Evolutionary conservation across 2,329 filamentous ascomycete genomes (phyloP), one percentile per base, ranked within the genome.

Genomic region (Aspergillus alliaceus): DNA sequence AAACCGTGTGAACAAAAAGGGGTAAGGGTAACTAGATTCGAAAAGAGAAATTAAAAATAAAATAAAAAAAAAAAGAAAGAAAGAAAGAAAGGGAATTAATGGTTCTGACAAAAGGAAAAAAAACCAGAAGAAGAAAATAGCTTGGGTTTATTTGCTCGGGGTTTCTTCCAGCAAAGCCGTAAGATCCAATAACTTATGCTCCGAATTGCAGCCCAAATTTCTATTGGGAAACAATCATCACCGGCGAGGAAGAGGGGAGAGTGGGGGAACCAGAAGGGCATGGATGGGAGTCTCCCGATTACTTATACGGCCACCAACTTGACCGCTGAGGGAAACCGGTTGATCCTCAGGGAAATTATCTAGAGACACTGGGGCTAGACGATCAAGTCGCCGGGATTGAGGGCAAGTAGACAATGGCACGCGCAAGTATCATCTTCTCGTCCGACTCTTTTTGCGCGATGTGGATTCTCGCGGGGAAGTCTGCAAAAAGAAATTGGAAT

Each of bases 161-260:
- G 18, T 48, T 32, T 18, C 44, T 32, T 22, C 44, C 20, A 32
- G 44, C 8, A 29, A 22, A 22, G 18, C 25, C 18, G 27, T 14
- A 22, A 53, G 27, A 34, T 47, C 51, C 40, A 53, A 53, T 53
- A 34, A 27, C 47, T 56, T 56, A 56, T 34, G 46, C 53, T 56
- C 53, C 53, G 53, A 56, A 44, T 56, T 56, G 53, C 47, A 56
- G 53, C 53, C 53, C 53, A 50, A 53, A 57, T 32, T 48, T 39
- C 29, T 57, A 53, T 53, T 53, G 44, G 42, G 51, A 57, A 22
- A 44, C 49, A 52, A 57, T 44, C 25, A 51, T 44, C 47, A 51
- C 51, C 51, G 18, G n/a, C 27, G 18, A 50, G 53, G 37, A 40
- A 39, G 47, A 51, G 46, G 47, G 48, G 47, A 39, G 44, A 24